phyloP scores from a whole-genome alignment of 176 grass and related monocot species.

The Eremochloa ophiuroides region DNA sequence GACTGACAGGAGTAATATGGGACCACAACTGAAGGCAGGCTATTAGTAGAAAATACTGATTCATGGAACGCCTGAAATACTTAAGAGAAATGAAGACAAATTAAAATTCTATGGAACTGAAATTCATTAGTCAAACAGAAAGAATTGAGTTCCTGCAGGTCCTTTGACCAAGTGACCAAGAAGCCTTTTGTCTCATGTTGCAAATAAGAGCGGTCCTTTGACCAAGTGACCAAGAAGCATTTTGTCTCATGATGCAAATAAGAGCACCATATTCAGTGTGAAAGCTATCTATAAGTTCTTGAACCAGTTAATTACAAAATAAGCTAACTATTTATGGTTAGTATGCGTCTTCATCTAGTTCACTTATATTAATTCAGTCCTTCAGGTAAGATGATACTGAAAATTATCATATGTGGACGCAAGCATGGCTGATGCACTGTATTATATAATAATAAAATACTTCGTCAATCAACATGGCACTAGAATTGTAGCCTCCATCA shows the following conservation, averaged over 20 bases:
- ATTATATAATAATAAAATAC: not conserved
- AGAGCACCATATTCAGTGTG: not conserved
- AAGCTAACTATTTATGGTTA: not conserved
- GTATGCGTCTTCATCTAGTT: not conserved
- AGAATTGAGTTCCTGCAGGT: not conserved
- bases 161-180: slow-evolving; percentile 15
- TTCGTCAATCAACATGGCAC: not conserved
- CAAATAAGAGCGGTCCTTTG: not conserved
- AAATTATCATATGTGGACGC: not conserved
- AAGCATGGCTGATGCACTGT: not conserved
- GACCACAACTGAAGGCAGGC: slow-evolving; percentile 93
- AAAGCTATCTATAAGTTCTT: not conserved
- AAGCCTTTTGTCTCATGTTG: not conserved
- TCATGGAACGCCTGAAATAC: slow-evolving; percentile 89
- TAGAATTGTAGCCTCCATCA: not conserved
- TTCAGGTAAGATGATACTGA: not conserved
- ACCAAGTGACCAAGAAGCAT: slow-evolving; percentile 18
- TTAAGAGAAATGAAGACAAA: slow-evolving; percentile 6
- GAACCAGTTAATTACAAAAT: not conserved
- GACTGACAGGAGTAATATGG: slow-evolving; percentile 80
- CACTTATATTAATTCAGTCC: not conserved
- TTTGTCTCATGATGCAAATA: not conserved
- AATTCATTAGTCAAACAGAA: slow-evolving; percentile 6
- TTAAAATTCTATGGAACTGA: not conserved
- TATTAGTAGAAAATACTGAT: slow-evolving; percentile 92